Conservation (phyloP, 164 flowering plant species). For the Magnolia changhungtana region DNA sequence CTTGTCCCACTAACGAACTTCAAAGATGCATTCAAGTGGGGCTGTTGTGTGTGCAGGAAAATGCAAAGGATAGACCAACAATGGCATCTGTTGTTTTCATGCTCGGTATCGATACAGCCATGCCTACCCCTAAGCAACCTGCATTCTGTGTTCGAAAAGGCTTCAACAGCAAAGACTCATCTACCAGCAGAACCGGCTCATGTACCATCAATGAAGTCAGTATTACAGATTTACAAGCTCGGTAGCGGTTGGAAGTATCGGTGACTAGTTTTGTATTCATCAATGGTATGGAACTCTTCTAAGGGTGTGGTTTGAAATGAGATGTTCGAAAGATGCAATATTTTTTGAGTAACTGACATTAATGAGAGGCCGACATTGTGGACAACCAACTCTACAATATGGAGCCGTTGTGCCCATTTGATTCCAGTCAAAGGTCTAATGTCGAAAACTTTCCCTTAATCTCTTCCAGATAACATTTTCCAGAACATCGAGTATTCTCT, state of each 20-base stretch:
- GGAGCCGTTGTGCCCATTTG: too few relatives aligned
- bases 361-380: too few relatives aligned
- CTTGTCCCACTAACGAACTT: neutral
- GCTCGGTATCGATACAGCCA: slow-evolving; percentile 20
- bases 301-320: too few relatives aligned
- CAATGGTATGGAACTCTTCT: too few relatives aligned
- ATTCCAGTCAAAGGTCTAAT: too few relatives aligned
- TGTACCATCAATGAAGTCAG: neutral
- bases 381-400: too few relatives aligned
- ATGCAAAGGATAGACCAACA: slow-evolving; percentile 13
- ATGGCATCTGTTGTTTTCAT: slow-evolving; percentile 8
- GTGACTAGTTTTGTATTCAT: neutral
- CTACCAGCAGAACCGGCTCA: neutral
- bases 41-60: slow-evolving; percentile 15
- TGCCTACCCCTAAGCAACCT: slow-evolving; percentile 18
- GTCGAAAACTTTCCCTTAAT: too few relatives aligned
- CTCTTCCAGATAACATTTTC: too few relatives aligned
- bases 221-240: neutral
- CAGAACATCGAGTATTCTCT: too few relatives aligned
- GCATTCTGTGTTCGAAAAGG: neutral
- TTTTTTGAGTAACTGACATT: too few relatives aligned
- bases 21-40: slow-evolving; percentile 14
- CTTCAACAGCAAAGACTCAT: neutral
- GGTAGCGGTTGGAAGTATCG: neutral
- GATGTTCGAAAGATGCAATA: too few relatives aligned